phyloP scores from a whole-genome alignment of 257 asterid genomes.

The Striga asiatica region DNA sequence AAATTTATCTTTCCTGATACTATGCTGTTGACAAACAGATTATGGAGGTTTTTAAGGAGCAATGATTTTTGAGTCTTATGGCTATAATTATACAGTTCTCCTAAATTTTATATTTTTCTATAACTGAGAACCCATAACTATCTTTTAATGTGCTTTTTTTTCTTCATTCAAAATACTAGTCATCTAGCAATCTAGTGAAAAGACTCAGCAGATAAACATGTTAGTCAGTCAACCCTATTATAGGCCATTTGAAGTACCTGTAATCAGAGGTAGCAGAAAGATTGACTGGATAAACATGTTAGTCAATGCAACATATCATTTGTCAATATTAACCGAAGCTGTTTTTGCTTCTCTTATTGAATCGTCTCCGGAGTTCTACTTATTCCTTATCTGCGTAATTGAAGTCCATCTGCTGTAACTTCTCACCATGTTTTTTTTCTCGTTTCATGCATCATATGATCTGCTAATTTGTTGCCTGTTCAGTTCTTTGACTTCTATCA shows the following conservation, averaged over 20 bases:
- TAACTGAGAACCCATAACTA: not conserved
- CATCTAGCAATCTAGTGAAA: not conserved
- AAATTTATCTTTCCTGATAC: not conserved
- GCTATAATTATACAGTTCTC: not conserved
- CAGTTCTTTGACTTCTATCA: not conserved
- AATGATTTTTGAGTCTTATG: not conserved
- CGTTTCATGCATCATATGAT: not conserved
- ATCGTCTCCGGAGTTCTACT: not conserved
- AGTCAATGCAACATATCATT: not conserved
- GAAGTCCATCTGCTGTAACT: not conserved
- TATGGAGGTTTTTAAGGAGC: not conserved
- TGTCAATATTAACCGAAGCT: not conserved
- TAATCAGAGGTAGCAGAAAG: not conserved
- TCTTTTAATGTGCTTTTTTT: not conserved
- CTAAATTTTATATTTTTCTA: no score
- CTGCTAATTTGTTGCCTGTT: not conserved
- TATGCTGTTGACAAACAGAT: constrained; percentile 6
- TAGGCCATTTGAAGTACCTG: not conserved
- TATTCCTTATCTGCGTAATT: not conserved
- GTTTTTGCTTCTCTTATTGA: not conserved
- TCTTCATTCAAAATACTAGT: not conserved
- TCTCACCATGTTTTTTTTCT: not conserved
- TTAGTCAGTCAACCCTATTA: no score
- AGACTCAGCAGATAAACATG: not conserved
- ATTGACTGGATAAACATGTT: not conserved